These are phyloP conservation scores for Omphalotus olearius DNA, from an alignment of 1,284 basidiomycete species.

Conservation along the genomic window DNA sequence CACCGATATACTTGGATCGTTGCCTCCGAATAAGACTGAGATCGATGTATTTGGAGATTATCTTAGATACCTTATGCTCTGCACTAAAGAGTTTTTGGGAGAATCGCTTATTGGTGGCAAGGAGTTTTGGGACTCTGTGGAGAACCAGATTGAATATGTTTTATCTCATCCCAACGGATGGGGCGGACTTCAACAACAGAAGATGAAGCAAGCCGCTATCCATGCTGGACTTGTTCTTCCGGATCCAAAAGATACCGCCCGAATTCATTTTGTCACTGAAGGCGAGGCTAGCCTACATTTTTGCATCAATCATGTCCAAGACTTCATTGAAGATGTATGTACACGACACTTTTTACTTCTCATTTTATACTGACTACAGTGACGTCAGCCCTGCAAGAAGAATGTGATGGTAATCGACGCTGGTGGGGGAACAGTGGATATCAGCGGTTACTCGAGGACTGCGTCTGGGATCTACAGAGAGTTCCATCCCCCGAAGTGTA, in stretches of 20 bases:
- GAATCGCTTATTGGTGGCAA: constrained; percentile 32
- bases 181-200: constrained; percentile 16
- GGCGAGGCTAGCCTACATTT: constrained; percentile 33
- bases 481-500: constrained; percentile 7
- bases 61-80: constrained; percentile 32
- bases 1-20: constrained; percentile 25
- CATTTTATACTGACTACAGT: not conserved
- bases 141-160: constrained; percentile 15
- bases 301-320: constrained; percentile 20
- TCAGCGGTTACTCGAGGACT: constrained; percentile 22
- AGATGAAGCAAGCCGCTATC: constrained; percentile 17
- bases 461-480: not conserved
- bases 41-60: constrained; percentile 39
- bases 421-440: constrained; percentile 32
- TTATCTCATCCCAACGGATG: constrained; percentile 17
- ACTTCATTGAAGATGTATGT: not conserved
- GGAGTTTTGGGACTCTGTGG: constrained; percentile 31
- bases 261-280: constrained; percentile 31
- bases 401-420: constrained; percentile 32
- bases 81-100: constrained; percentile 32
- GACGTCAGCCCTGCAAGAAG: not conserved
- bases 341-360: not conserved
- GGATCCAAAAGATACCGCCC: constrained; percentile 18
- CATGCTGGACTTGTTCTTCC: constrained; percentile 14
- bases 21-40: constrained; percentile 32